Conservation (phyloP, 75 land plant genomes). For the Larix kaempferi region DNA sequence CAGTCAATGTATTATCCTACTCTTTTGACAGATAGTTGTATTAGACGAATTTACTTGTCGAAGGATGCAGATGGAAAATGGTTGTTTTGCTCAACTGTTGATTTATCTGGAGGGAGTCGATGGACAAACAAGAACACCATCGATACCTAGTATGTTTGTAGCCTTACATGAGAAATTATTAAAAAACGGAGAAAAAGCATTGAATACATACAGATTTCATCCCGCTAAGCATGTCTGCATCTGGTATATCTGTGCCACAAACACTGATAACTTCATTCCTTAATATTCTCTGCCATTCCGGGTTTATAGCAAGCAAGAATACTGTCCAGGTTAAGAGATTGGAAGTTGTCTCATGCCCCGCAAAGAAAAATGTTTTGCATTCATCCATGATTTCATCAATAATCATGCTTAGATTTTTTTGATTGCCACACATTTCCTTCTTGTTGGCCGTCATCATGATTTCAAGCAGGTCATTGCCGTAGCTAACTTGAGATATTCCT, state of each 20-base stretch:
- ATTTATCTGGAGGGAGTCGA: too few species aligned
- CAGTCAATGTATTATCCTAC: too few species aligned
- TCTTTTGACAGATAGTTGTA: too few species aligned
- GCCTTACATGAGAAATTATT: neutral
- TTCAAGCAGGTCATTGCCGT: conserved; percentile 26
- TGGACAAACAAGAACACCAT: too few species aligned
- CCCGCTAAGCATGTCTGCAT: conserved; percentile 14
- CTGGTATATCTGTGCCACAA: conserved; percentile 11
- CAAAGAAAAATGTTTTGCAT: conserved; percentile 71
- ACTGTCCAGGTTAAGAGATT: conserved; percentile 36
- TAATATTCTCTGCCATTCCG: conserved; percentile 19
- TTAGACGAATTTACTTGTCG: too few species aligned
- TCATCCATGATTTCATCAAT: conserved; percentile 59
- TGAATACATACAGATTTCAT: too few species aligned
- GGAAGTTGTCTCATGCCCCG: conserved; percentile 64
- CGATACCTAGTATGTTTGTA: too few species aligned
- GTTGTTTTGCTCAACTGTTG: too few species aligned
- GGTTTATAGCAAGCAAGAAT: neutral
- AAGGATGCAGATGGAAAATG: too few species aligned
- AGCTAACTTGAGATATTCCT: neutral
- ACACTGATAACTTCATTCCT: too few species aligned
- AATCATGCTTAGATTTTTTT: conserved; percentile 17
- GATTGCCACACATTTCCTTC: too few species aligned
- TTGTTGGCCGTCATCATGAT: conserved; percentile 24
- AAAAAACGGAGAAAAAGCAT: too few species aligned